These are phyloP conservation scores for Balamuthia mandrillaris DNA, from an alignment of 208 protist genomes.

Conservation along the genomic window DNA sequence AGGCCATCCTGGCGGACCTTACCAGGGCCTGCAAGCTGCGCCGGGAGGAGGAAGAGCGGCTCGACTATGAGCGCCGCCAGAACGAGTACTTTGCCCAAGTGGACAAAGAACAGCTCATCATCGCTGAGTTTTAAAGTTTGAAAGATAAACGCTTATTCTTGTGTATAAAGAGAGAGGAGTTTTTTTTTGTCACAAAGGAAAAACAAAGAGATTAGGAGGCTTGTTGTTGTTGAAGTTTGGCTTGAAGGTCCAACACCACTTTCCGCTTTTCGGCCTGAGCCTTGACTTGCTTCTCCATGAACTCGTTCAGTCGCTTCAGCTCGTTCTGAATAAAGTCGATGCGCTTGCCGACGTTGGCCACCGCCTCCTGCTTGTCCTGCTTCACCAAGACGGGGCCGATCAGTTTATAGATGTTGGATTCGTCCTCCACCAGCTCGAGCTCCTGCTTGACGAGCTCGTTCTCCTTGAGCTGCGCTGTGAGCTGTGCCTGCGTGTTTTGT, in stretches of 20 bases:
- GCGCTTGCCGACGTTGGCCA: conserved; percentile 82
- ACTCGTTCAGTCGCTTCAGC: conserved; percentile 77
- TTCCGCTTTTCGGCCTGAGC: conserved; percentile 69
- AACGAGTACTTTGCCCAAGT: no score
- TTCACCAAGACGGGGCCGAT: conserved; percentile 88
- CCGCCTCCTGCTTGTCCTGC: conserved; percentile 86
- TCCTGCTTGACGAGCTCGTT: conserved; percentile 90
- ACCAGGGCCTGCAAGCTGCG: no score
- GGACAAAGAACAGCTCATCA: no score
- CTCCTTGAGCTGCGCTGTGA: conserved; percentile 87
- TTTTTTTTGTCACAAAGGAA: no score
- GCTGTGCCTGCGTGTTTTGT: conserved; percentile 78
- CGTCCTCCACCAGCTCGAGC: conserved; percentile 82
- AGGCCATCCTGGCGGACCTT: no score
- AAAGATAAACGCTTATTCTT: no score
- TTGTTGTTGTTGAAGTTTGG: conserved; percentile 13
- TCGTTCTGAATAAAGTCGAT: conserved; percentile 88
- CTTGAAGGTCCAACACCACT: conserved; percentile 9
- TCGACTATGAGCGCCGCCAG: no score
- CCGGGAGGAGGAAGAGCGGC: no score
- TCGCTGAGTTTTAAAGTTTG: no score
- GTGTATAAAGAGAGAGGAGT: no score
- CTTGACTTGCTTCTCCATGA: conserved; percentile 76
- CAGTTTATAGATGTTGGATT: conserved; percentile 88
- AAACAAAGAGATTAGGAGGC: no score